phyloP scores from a whole-genome alignment of 2,329 filamentous ascomycete genomes.

The Curvularia eragrostidis region DNA sequence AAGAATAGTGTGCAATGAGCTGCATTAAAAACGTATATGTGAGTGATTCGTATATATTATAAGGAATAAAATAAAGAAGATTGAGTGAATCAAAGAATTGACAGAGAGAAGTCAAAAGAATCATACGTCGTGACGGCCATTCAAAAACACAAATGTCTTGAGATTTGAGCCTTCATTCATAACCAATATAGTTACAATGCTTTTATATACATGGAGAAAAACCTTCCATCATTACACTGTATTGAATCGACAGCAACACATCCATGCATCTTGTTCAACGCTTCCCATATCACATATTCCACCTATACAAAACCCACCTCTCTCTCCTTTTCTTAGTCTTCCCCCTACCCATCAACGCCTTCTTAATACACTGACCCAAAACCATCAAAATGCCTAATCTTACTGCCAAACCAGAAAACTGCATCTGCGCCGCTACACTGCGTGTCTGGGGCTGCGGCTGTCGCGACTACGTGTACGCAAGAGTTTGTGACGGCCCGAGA shows the following conservation, averaged over 20 bases:
- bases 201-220: no score
- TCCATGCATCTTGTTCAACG: no score
- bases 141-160: no score
- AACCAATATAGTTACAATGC: no score
- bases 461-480: background rate
- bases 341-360: background rate
- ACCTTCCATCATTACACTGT: background rate
- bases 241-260: background rate
- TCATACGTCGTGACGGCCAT: no score
- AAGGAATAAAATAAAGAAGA: no score
- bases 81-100: no score
- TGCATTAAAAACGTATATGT: no score
- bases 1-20: no score
- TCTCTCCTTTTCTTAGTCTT: background rate
- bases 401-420: background rate
- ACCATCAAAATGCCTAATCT: background rate
- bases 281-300: background rate
- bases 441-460: slow-evolving; percentile 7
- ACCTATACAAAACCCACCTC: background rate
- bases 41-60: no score
- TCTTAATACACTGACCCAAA: background rate
- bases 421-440: background rate
- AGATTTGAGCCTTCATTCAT: no score
- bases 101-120: no score
- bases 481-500: background rate